Percentiles rank a stretch among this genome's conserved stretches.
phyloP scores from a whole-genome alignment of 495 filamentous ascomycete species.

The Lentithecium fluviatile region DNA sequence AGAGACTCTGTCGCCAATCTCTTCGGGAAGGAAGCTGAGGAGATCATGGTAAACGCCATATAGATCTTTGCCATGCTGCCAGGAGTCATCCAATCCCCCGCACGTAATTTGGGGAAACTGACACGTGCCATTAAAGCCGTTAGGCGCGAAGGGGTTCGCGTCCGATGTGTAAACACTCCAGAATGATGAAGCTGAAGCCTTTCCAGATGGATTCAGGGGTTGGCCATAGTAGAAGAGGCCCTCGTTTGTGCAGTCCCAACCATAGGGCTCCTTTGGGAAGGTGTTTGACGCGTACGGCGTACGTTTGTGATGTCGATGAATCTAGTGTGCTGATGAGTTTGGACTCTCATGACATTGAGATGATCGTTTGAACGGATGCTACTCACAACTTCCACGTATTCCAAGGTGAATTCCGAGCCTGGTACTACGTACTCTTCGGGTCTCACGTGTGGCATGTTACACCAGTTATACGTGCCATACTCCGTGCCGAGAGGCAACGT shows the following conservation, averaged over 20 bases:
- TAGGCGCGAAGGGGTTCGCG: constrained; percentile 58
- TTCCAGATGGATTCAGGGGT: constrained; percentile 44
- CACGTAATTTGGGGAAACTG: constrained; percentile 71
- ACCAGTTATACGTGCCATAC: constrained; percentile 67
- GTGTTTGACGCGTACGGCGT: constrained; percentile 68
- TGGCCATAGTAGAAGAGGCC: constrained; percentile 61
- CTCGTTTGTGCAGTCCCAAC: constrained; percentile 64
- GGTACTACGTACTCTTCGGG: constrained; percentile 54
- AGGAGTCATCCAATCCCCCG: constrained; percentile 62
- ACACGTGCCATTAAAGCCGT: constrained; percentile 62
- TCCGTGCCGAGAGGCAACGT: constrained; percentile 44
- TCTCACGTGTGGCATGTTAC: constrained; percentile 75
- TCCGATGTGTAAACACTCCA: constrained; percentile 57
- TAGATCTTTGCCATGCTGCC: constrained; percentile 64
- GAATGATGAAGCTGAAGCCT: constrained; percentile 49
- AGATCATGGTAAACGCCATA: constrained; percentile 62
- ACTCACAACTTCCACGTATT: constrained; percentile 65
- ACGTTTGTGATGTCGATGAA: constrained; percentile 72
- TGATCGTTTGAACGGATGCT: not conserved
- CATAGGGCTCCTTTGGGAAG: constrained; percentile 62
- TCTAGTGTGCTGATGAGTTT: constrained; percentile 41
- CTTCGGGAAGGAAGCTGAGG: constrained; percentile 57
- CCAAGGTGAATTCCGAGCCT: constrained; percentile 51
- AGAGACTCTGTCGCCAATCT: constrained; percentile 43
- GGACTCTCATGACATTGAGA: not conserved